A percentile compares a stretch with the other conserved stretches of the same genome.
Conservation (phyloP, 805 yeast species). For the Yarrowia hollandica region DNA sequence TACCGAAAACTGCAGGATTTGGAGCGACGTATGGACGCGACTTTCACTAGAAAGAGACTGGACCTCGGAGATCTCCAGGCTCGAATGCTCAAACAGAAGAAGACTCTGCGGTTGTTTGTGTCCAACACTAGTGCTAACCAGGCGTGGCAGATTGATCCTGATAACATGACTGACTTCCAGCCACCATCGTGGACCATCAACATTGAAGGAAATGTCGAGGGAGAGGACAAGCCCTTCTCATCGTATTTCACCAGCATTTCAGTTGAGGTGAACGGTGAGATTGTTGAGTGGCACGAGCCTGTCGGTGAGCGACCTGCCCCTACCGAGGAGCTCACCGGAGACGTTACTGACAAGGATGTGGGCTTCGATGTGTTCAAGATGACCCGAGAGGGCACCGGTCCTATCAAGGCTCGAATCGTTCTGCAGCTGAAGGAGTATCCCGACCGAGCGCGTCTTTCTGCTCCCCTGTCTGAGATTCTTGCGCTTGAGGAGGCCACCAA, state of each 20-base stretch:
- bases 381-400: constrained; percentile 70
- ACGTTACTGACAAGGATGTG: constrained; percentile 38
- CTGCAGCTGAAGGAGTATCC: constrained; percentile 80
- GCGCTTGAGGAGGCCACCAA: constrained; percentile 80
- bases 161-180: constrained; percentile 29
- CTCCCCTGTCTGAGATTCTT: constrained; percentile 64
- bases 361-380: constrained; percentile 89
- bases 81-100: constrained; percentile 51
- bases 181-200: constrained; percentile 34
- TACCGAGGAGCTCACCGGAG: constrained; percentile 7
- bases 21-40: constrained; percentile 79
- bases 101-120: constrained; percentile 72
- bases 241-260: constrained; percentile 81
- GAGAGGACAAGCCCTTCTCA: constrained; percentile 45
- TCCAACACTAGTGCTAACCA: constrained; percentile 83
- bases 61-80: constrained; percentile 75
- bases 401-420: constrained; percentile 67
- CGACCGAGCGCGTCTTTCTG: constrained; percentile 61
- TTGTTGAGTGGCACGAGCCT: constrained; percentile 91
- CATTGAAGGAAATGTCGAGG: constrained; percentile 37
- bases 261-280: constrained; percentile 57
- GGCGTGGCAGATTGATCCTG: constrained; percentile 68
- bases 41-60: constrained; percentile 76
- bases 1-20: constrained; percentile 73
- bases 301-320: constrained; percentile 41